Percentiles rank a stretch among this genome's conserved stretches.
Evolutionary conservation across 2,329 filamentous ascomycete species (phyloP).

Genomic region (Setomelanomma holmii): DNA sequence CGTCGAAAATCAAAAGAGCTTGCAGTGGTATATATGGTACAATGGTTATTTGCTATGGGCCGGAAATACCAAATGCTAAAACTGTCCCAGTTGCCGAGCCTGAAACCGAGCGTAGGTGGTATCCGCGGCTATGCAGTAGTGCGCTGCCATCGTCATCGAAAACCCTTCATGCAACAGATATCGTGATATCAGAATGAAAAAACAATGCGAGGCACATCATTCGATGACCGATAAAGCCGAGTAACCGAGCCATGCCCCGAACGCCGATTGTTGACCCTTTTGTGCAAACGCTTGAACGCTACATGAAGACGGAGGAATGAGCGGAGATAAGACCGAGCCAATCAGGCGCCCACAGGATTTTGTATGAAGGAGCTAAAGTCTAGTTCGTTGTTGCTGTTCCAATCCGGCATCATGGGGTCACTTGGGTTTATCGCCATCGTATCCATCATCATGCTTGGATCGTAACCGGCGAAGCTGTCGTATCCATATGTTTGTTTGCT

Average conservation of each 20-base stretch:
- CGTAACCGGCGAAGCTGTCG: slow-evolving; percentile 40
- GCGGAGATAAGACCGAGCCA: slow-evolving; percentile 21
- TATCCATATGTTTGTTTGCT: slow-evolving; percentile 43
- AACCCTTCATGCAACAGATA: slow-evolving; percentile 19
- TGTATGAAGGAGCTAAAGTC: slow-evolving; percentile 49
- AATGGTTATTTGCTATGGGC: slow-evolving; percentile 11
- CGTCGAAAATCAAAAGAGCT: too few relatives aligned
- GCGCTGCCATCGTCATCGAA: slow-evolving; percentile 34
- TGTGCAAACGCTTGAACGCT: slow-evolving; percentile 46
- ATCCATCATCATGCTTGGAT: slow-evolving; percentile 45
- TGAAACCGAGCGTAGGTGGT: not conserved
- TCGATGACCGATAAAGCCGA: slow-evolving; percentile 6
- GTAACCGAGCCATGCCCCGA: slow-evolving; percentile 12
- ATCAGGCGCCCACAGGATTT: slow-evolving; percentile 43
- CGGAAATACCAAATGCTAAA: not conserved
- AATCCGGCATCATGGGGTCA: slow-evolving; percentile 45
- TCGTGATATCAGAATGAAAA: slow-evolving; percentile 17
- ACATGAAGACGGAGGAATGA: slow-evolving; percentile 29
- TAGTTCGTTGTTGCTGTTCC: slow-evolving; percentile 43
- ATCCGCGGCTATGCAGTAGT: not conserved
- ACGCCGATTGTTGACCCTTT: slow-evolving; percentile 27
- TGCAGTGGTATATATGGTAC: slow-evolving; percentile 9
- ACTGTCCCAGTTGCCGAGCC: not conserved
- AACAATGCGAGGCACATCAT: slow-evolving; percentile 11
- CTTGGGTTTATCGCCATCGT: slow-evolving; percentile 36